Evolutionary conservation across 306 rosid species (phyloP).

Genomic region (Acacia acuminata): DNA sequence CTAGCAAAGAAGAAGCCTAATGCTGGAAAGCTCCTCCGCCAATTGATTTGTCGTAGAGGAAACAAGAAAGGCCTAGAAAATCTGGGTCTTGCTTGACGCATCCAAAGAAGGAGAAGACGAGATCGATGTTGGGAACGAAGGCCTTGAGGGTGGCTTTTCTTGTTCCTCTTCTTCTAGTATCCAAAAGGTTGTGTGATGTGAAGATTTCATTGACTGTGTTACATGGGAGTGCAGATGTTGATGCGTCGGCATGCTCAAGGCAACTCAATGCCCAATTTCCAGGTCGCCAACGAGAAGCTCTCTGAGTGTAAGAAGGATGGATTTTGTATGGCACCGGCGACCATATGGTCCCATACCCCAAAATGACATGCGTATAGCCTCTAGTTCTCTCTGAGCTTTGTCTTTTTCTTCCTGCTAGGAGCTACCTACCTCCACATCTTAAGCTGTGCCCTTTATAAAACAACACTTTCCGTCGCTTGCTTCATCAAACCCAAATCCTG

Average conservation of each 20-base stretch:
- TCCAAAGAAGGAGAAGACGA: conserved; percentile 66
- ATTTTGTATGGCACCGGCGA: conserved; percentile 23
- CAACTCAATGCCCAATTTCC: conserved; percentile 60
- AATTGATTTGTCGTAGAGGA: conserved; percentile 87
- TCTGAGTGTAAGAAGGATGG: conserved; percentile 47
- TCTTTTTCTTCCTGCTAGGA: background rate
- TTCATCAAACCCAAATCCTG: background rate
- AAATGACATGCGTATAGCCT: background rate
- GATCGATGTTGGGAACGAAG: conserved; percentile 75
- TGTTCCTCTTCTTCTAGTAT: too few relatives aligned
- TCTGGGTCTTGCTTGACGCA: conserved; percentile 38
- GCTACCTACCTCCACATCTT: background rate
- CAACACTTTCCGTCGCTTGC: background rate
- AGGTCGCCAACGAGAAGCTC: conserved; percentile 57
- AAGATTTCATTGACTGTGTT: too few relatives aligned
- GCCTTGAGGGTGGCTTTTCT: conserved; percentile 42
- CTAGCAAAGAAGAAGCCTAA: background rate
- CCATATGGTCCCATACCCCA: background rate
- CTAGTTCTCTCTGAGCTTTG: background rate
- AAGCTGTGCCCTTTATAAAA: background rate
- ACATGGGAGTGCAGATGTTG: conserved; percentile 11
- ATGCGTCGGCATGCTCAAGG: conserved; percentile 67
- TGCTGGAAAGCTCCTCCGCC: conserved; percentile 43
- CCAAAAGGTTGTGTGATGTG: too few relatives aligned
- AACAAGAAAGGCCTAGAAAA: conserved; percentile 39